Conservation (phyloP, 208 protist species). For the Giardia muris region DNA sequence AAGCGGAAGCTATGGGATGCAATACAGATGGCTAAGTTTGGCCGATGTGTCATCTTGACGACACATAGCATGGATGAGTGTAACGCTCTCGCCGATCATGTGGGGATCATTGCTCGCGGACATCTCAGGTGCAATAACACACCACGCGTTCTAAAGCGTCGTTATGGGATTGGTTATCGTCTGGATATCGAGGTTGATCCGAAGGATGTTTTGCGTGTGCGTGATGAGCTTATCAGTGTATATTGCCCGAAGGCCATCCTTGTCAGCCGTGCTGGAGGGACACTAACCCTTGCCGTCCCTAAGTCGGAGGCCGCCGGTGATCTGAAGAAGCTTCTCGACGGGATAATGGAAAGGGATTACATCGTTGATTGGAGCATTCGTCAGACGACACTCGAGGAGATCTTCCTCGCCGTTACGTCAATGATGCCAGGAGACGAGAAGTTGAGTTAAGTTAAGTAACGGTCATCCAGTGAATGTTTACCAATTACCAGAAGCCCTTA, state of each 20-base stretch:
- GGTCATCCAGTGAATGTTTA: background rate
- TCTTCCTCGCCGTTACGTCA: conserved; percentile 27
- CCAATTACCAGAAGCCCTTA: background rate
- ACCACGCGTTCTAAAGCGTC: background rate
- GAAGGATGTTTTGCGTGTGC: background rate
- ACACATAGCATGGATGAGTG: conserved; percentile 37
- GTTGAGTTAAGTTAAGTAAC: background rate
- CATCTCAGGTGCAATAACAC: background rate
- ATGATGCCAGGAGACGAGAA: no score
- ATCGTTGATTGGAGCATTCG: background rate
- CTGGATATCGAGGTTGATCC: background rate
- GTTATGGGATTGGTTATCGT: conserved; percentile 28
- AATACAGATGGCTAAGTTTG: conserved; percentile 6
- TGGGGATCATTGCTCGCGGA: conserved; percentile 26
- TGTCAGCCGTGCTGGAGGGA: background rate
- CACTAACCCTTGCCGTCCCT: conserved; percentile 18
- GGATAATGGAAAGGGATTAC: no score
- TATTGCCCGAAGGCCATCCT: background rate
- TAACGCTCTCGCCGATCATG: background rate
- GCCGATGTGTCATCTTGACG: conserved; percentile 19
- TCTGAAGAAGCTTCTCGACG: background rate
- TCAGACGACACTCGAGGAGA: conserved; percentile 30
- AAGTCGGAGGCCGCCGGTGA: no score
- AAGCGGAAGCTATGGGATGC: conserved; percentile 25
- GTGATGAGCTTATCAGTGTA: background rate